Evolutionary conservation across 169 alveolate species (phyloP).

Genomic region (Plasmodium reichenowi): DNA sequence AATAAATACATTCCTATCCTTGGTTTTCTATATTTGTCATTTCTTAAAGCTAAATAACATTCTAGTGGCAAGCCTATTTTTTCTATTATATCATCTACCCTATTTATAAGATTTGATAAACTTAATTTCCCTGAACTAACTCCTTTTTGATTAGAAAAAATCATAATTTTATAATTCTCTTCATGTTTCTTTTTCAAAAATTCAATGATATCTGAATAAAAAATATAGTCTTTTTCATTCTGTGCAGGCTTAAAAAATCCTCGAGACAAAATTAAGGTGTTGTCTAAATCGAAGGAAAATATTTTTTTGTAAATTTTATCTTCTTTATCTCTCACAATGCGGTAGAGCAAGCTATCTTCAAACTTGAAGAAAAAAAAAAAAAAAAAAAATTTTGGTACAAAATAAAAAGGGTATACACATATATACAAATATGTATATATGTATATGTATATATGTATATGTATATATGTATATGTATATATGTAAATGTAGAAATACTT

Average conservation of each 20-base stretch:
- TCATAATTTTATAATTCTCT: conserved; percentile 56
- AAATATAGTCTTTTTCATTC: conserved; percentile 62
- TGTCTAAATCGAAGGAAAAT: conserved; percentile 63
- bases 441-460: too few relatives aligned
- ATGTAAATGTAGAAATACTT: too few relatives aligned
- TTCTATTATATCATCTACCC: conserved; percentile 50
- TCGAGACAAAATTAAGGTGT: conserved; percentile 56
- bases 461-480: too few relatives aligned
- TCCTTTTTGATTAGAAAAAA: conserved; percentile 72
- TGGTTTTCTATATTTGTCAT: conserved; percentile 78
- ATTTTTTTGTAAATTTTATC: conserved; percentile 38
- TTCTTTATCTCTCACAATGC: conserved; percentile 46
- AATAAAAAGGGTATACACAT: too few relatives aligned
- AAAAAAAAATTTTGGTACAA: not conserved
- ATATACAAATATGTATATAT: too few relatives aligned
- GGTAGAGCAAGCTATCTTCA: conserved; percentile 70
- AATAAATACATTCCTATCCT: conserved; percentile 83
- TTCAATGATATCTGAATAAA: conserved; percentile 57
- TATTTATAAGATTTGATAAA: conserved; percentile 37
- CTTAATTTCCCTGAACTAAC: conserved; percentile 65
- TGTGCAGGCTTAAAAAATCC: conserved; percentile 67
- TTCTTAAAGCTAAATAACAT: conserved; percentile 29
- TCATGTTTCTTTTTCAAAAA: conserved; percentile 44
- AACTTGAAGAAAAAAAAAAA: conserved; percentile 6
- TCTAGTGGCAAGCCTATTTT: conserved; percentile 78